These are phyloP conservation scores for Venturia oleaginea DNA, from an alignment of 2,329 filamentous ascomycete genomes.

Conservation along the genomic window DNA sequence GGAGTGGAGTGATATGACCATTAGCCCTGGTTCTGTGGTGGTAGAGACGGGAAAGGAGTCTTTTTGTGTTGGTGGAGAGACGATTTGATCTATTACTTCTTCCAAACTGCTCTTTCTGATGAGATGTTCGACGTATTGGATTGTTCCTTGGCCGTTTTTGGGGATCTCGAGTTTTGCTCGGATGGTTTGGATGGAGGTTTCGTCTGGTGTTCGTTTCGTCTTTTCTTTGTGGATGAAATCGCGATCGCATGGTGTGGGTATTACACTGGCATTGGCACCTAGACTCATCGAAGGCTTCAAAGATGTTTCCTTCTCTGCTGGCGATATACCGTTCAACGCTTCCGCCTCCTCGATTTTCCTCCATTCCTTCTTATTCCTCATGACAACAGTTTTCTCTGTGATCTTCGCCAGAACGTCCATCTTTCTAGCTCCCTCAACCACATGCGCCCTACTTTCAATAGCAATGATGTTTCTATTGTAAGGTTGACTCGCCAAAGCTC, in stretches of 20 bases:
- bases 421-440: conserved; percentile 73
- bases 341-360: conserved; percentile 39
- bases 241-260: not conserved
- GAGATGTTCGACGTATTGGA: conserved; percentile 69
- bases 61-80: not conserved
- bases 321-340: conserved; percentile 18
- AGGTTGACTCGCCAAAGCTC: conserved; percentile 73
- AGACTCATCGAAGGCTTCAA: not conserved
- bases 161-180: conserved; percentile 30
- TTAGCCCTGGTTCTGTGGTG: conserved; percentile 41
- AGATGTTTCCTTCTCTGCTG: conserved; percentile 17
- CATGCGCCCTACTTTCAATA: conserved; percentile 78
- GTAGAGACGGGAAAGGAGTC: not conserved
- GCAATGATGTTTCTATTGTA: conserved; percentile 84
- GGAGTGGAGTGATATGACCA: conserved; percentile 93
- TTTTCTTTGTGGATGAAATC: conserved; percentile 2
- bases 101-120: conserved; percentile 65
- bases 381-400: conserved; percentile 60
- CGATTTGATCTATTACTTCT: conserved; percentile 55
- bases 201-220: not conserved
- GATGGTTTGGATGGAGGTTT: not conserved
- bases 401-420: conserved; percentile 79
- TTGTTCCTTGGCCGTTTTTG: conserved; percentile 55
- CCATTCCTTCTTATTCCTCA: conserved; percentile 77
- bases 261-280: not conserved